phyloP scores from a whole-genome alignment of 768 basidiomycete genomes.

The Naganishia onofrii region DNA sequence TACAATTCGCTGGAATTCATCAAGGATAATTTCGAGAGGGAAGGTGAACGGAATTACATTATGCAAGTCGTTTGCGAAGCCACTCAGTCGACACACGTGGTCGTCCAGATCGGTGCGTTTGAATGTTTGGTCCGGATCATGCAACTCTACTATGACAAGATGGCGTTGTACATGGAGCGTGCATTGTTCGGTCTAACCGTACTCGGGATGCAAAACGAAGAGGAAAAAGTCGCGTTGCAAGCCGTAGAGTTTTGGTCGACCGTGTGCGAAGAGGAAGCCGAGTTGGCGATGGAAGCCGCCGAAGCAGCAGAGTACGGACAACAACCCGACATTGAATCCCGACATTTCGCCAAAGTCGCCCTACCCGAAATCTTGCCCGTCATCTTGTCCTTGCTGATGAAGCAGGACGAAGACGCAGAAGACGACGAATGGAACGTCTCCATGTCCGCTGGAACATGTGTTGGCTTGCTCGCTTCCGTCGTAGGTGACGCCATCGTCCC shows the following conservation, averaged over 20 bases:
- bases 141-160: slow-evolving; percentile 97
- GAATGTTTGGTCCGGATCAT: slow-evolving; percentile 95
- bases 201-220: slow-evolving; percentile 90
- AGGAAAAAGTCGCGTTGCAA: slow-evolving; percentile 88
- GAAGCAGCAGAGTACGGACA: slow-evolving; percentile 87
- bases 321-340: slow-evolving; percentile 73
- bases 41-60: slow-evolving; percentile 99
- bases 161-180: slow-evolving; percentile 99
- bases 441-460: slow-evolving; percentile 92
- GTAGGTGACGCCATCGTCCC: slow-evolving; percentile 87
- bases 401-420: slow-evolving; percentile 93
- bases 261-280: slow-evolving; percentile 95
- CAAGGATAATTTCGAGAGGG: slow-evolving; percentile 94
- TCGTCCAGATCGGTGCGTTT: slow-evolving; percentile 92
- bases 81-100: slow-evolving; percentile 74
- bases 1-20: slow-evolving; percentile 97
- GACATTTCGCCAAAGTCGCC: slow-evolving; percentile 89
- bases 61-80: slow-evolving; percentile 99
- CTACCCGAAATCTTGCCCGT: slow-evolving; percentile 93
- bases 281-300: slow-evolving; percentile 82
- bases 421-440: slow-evolving; percentile 99
- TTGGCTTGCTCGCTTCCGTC: slow-evolving; percentile 81
- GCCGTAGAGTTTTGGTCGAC: slow-evolving; percentile 99
- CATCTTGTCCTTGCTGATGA: slow-evolving; percentile 77
- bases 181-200: slow-evolving; percentile 97